Evolutionary conservation across 2,329 filamentous ascomycete genomes (phyloP).

Genomic region (Lachnellula arida): DNA sequence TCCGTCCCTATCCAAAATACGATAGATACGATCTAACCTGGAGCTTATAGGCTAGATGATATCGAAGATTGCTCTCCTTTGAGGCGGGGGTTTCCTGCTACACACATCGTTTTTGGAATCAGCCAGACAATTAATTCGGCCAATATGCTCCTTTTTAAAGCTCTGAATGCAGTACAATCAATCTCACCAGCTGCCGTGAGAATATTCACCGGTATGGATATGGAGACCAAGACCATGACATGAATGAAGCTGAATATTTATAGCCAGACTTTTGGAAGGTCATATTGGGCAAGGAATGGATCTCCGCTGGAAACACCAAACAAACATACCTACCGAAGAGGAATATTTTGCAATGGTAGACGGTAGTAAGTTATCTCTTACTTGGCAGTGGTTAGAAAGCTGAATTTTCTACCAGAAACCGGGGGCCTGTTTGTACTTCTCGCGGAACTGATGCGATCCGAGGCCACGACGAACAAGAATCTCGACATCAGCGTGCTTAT

Average conservation of each 20-base stretch:
- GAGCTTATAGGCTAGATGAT: not conserved
- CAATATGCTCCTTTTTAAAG: not conserved
- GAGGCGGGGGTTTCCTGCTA: not conserved
- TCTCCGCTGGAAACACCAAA: conserved; percentile 25
- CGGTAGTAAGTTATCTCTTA: conserved; percentile 13
- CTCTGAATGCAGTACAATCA: not conserved
- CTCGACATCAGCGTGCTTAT: conserved; percentile 2
- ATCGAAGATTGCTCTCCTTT: not conserved
- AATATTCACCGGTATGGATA: conserved; percentile 1
- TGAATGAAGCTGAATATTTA: not conserved
- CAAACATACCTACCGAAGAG: conserved; percentile 16
- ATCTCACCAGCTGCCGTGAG: not conserved
- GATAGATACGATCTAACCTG: not conserved
- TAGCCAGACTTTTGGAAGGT: conserved; percentile 16
- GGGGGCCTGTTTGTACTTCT: not conserved
- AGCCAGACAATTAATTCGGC: not conserved
- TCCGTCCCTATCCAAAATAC: not conserved
- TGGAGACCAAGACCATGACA: not conserved
- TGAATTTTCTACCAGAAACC: conserved; percentile 31
- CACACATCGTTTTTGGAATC: not conserved
- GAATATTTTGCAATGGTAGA: conserved; percentile 32
- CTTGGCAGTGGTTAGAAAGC: conserved; percentile 25
- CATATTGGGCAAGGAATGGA: conserved; percentile 30
- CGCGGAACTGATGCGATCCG: not conserved
- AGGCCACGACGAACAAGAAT: conserved; percentile 20